Base-by-base conservation (phyloP, 257 asterid genomes). In the Solanum peruvianum region DNA sequence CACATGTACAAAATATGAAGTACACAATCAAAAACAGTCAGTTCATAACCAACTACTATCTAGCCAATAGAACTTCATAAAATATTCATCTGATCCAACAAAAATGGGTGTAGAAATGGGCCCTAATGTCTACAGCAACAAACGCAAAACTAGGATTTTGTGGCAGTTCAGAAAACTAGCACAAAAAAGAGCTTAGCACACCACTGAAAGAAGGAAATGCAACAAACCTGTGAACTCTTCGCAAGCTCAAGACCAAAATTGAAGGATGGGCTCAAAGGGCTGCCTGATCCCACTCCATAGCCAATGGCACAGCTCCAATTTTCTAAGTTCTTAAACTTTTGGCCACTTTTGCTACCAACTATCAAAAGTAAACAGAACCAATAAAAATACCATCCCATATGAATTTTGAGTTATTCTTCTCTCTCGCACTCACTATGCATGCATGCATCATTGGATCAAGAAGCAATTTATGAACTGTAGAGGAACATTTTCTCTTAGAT, bases 301-400 rank as follows among this genome's bases (percentile, higher is more conserved):
- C 98, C 98, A 62, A 96, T 87, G 69, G 99, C 97, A 91, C 98
- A 96, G 92, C 98, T 96, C 98, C 98, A 96, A 89, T 95, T 95
- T 25, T 92, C 96, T 85, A 95, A 91, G 94, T 95, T 92, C 86
- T 93, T 94, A 91, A 92, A 95, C 86, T 87, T 92, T 39, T 92
- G 89, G 49, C 70, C 90, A 80, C 88, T 95, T 91, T 92, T 93
- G 93, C 91, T 91, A 88, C 94, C 98, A 91, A 91, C 98, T 95
- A 85, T 86, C 87, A 81, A 81, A 10, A 81, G 45, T 78, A 81
- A 81, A 49, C 31, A 81, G 85, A 81, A 49, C 85, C 44, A 81
- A 49, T 81, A 81, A 81, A 49, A 11, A 81, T 18, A 81, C n/a
- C 11, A 21, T 27, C 44, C 69, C 69, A 81, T 49, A 81, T 49